Evolutionary conservation across 2,329 filamentous ascomycete genomes (phyloP), one percentile per base, ranked within the genome.

Genomic region (Ustulina deusta): DNA sequence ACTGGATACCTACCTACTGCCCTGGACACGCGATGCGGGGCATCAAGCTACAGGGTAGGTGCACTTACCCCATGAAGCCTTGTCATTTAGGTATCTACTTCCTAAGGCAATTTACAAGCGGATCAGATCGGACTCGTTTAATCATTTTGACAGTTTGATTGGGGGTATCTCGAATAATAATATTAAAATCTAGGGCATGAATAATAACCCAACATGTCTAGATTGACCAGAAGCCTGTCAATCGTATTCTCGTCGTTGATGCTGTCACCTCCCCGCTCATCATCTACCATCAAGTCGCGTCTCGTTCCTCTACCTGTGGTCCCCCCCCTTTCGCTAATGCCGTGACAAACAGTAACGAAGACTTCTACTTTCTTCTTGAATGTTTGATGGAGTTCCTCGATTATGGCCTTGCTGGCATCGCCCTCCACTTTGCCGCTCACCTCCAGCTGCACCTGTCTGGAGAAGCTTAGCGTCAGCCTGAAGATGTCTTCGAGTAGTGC

Each of bases 401-500:
- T 71, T 36, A 79, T 74, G 49, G 72, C 71, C 51, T 67, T 68
- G 42, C 71, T 71, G 25, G 73, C 68, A 32, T 78, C 66, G 69
- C 73, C 69, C 70, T 75, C 72, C 72, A 68, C 69, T 46, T 81
- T 71, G 49, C 81, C 79, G 13, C 81, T 70, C 17, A 79, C 78
- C 70, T 80, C 80, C n/a, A 81, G 73, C 71, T 83, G 79, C 20
- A 80, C 78, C 42, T 79, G 75, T 72, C 85, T 86, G n/a, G 90
- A 89, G 75, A 96, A 96, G 13, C 84, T 82, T 11, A 97, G 81
- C n/a, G 97, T 86, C 0, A 88, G 79, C 0, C 84, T 83, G 70
- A 97, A 95, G 1, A 95, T 91, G 20, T 92, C 90, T 68, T 97
- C 91, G 0, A 97, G 81, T 0, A 97, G 81, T 44, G 86, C 87